These are phyloP conservation scores for Penicillium psychrofluorescens DNA, from an alignment of 495 filamentous ascomycete species.

Conservation along the genomic window DNA sequence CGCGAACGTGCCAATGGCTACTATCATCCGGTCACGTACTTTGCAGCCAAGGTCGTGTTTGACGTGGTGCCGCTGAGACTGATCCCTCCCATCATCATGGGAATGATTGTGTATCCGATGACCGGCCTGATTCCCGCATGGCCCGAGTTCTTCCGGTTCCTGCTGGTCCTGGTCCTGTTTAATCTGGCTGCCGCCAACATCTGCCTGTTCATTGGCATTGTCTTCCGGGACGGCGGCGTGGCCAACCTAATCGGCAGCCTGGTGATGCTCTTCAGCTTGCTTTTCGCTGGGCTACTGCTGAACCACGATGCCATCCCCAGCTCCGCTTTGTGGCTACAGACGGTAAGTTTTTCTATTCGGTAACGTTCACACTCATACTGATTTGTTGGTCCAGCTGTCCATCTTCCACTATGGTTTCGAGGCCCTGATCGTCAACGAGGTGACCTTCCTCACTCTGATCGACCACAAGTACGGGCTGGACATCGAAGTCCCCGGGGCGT, in stretches of 20 bases:
- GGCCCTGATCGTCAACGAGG: slow-evolving; percentile 95
- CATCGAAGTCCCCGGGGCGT: slow-evolving; percentile 91
- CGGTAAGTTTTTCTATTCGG: slow-evolving; percentile 40
- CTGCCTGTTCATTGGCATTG: slow-evolving; percentile 92
- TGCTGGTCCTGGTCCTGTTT: slow-evolving; percentile 89
- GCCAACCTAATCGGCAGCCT: slow-evolving; percentile 92
- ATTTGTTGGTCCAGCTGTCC: slow-evolving; percentile 52
- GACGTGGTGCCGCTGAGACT: slow-evolving; percentile 92
- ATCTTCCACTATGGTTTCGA: slow-evolving; percentile 99
- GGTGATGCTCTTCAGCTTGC: slow-evolving; percentile 94
- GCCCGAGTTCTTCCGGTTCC: slow-evolving; percentile 82
- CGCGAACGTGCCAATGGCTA: slow-evolving; percentile 96
- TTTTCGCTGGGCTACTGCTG: slow-evolving; percentile 87
- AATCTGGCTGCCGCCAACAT: slow-evolving; percentile 91
- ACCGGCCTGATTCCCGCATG: slow-evolving; percentile 81
- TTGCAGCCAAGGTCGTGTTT: slow-evolving; percentile 86
- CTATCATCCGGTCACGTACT: slow-evolving; percentile 96
- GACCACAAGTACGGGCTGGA: slow-evolving; percentile 93
- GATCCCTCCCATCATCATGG: slow-evolving; percentile 93
- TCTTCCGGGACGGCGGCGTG: slow-evolving; percentile 85
- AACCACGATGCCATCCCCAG: slow-evolving; percentile 90
- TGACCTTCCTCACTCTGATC: slow-evolving; percentile 77
- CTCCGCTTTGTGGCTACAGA: slow-evolving; percentile 79
- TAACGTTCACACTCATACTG: neutral
- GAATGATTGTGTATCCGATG: slow-evolving; percentile 97